Percentiles rank a stretch among this genome's conserved stretches.
Evolutionary conservation across 2,329 filamentous ascomycete species (phyloP).

Genomic region (Tolypocladium cylindrosporum): DNA sequence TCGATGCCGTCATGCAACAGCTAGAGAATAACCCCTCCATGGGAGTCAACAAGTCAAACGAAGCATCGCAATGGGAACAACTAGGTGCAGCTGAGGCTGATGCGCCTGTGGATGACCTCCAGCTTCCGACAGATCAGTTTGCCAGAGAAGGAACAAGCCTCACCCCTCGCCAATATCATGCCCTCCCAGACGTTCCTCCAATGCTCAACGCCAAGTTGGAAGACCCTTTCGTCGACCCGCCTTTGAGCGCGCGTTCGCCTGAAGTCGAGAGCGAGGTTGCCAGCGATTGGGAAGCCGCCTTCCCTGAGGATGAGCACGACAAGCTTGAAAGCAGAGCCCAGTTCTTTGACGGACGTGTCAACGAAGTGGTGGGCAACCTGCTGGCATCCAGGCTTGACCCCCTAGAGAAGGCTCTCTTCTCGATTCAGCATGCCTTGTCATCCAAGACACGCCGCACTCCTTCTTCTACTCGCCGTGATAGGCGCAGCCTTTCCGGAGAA

Average conservation of each 20-base stretch:
- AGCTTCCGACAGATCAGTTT: conserved; percentile 37
- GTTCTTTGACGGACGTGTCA: conserved; percentile 88
- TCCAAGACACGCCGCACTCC: conserved; percentile 44
- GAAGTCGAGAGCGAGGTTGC: conserved; percentile 47
- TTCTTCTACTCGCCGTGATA: conserved; percentile 43
- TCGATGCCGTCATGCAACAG: conserved; percentile 86
- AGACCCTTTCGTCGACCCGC: conserved; percentile 51
- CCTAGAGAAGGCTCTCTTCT: conserved; percentile 66
- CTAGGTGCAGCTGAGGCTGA: conserved; percentile 19
- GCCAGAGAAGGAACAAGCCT: conserved; percentile 66
- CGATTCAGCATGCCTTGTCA: conserved; percentile 62
- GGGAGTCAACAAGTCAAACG: conserved; percentile 56
- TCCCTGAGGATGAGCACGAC: conserved; percentile 72
- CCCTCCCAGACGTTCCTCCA: conserved; percentile 33
- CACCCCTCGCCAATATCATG: conserved; percentile 48
- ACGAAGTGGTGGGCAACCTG: conserved; percentile 70
- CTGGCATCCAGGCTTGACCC: conserved; percentile 70
- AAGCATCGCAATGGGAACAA: conserved; percentile 32
- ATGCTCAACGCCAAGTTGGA: conserved; percentile 46
- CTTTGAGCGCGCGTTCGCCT: conserved; percentile 35
- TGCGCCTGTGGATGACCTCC: conserved; percentile 42
- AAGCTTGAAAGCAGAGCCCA: conserved; percentile 72
- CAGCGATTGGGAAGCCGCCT: conserved; percentile 87
- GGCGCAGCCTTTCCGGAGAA: conserved; percentile 61
- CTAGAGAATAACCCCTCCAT: conserved; percentile 64